Evolutionary conservation across 75 land plant genomes (phyloP).

Genomic region (Cupressus sempervirens): DNA sequence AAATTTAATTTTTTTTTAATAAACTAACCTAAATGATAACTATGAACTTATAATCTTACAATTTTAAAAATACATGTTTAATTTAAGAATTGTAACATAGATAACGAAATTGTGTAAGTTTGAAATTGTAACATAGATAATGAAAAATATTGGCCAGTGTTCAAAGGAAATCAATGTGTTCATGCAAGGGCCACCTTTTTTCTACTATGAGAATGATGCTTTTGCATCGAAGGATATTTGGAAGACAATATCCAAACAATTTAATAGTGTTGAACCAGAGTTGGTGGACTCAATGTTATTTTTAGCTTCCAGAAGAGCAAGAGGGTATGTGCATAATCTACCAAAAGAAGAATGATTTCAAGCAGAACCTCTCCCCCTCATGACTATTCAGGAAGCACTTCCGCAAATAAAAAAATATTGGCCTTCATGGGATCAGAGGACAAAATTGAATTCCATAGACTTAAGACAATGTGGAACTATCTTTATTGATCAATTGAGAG

Average conservation of each 20-base stretch:
- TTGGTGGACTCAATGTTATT: conserved; percentile 50
- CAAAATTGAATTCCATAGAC: conserved; percentile 48
- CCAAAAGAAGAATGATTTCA: conserved; percentile 48
- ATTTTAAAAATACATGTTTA: too few relatives aligned
- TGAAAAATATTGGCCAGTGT: neutral
- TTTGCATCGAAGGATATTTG: conserved; percentile 66
- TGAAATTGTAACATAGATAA: too few relatives aligned
- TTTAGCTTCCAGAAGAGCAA: conserved; percentile 63
- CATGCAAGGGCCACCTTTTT: conserved; percentile 66
- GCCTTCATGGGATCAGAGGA: conserved; percentile 85
- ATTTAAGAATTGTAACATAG: too few relatives aligned
- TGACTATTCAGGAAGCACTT: conserved; percentile 58
- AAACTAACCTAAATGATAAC: too few relatives aligned
- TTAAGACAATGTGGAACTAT: conserved; percentile 27
- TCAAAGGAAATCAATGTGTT: conserved; percentile 26
- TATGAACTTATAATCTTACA: too few relatives aligned
- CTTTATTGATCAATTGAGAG: conserved; percentile 40
- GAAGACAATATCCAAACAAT: conserved; percentile 47
- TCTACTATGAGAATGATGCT: conserved; percentile 78
- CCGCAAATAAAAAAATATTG: too few relatives aligned
- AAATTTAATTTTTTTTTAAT: too few relatives aligned
- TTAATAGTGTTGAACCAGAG: too few relatives aligned
- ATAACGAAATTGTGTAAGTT: too few relatives aligned
- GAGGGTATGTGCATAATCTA: conserved; percentile 88
- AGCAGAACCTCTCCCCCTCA: conserved; percentile 40